Percentiles rank a stretch among this genome's conserved stretches.
Evolutionary conservation across 495 filamentous ascomycete species (phyloP).

Genomic region (Xylaria nigripes): DNA sequence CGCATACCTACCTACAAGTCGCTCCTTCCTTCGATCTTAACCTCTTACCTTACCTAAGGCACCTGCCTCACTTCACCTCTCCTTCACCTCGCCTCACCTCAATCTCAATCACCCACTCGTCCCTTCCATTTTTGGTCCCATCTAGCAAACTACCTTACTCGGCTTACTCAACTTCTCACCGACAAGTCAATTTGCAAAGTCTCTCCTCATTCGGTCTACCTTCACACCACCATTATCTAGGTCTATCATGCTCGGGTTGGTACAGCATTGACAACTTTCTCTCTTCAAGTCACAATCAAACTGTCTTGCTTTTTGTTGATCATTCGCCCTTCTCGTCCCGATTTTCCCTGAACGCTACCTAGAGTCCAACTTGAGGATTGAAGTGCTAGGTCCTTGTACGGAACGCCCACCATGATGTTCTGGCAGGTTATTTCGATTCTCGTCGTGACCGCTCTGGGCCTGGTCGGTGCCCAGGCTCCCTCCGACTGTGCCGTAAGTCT

Average conservation of each 20-base stretch:
- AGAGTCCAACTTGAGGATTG: background rate
- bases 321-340: constrained; percentile 1
- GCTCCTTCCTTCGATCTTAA: too few species aligned
- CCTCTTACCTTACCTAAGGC: background rate
- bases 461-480: constrained; percentile 6
- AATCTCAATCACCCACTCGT: background rate
- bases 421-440: background rate
- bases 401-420: background rate
- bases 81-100: background rate
- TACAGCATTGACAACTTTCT: too few species aligned
- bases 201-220: background rate
- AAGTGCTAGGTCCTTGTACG: background rate
- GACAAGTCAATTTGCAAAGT: background rate
- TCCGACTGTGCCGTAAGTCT: constrained; percentile 5
- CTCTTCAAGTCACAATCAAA: too few species aligned
- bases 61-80: background rate
- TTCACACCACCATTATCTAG: too few species aligned
- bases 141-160: background rate
- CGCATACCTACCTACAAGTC: too few species aligned
- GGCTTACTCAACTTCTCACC: background rate
- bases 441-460: background rate
- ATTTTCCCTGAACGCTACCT: background rate
- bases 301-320: background rate
- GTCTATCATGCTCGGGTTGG: too few species aligned
- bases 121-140: background rate